phyloP scores from a whole-genome alignment of 2,329 filamentous ascomycete species.

The Acephala macrosclerotiorum region DNA sequence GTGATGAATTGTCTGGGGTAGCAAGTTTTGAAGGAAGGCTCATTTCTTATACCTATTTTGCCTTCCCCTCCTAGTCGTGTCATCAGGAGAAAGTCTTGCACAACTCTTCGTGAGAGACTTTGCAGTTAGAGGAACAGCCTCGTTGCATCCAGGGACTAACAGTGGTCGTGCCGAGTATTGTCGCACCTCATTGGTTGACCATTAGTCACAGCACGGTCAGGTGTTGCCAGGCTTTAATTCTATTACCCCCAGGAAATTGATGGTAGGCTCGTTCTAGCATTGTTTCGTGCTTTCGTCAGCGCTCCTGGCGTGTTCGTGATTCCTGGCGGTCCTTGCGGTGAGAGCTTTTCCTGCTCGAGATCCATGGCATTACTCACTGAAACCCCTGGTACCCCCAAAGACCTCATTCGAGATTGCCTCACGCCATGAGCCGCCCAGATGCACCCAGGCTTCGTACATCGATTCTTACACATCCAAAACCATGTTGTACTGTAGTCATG shows the following conservation, averaged over 20 bases:
- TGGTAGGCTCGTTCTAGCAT: constrained; percentile 21
- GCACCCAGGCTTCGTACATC: background rate
- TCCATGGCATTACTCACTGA: constrained; percentile 21
- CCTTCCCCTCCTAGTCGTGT: constrained; percentile 18
- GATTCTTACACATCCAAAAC: background rate
- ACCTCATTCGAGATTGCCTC: constrained; percentile 27
- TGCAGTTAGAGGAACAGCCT: constrained; percentile 20
- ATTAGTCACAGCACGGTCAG: constrained; percentile 6
- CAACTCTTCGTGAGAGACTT: constrained; percentile 21
- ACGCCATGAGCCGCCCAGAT: background rate
- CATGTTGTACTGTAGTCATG: background rate
- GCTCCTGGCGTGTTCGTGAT: constrained; percentile 22
- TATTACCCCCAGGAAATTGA: constrained; percentile 35
- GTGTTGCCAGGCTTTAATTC: constrained; percentile 5
- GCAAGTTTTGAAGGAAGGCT: constrained; percentile 18
- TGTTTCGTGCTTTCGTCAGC: constrained; percentile 26
- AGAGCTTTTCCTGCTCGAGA: constrained; percentile 16
- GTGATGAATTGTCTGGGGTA: constrained; percentile 9
- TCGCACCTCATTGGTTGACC: background rate
- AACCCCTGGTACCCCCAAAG: constrained; percentile 24
- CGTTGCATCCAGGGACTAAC: constrained; percentile 5
- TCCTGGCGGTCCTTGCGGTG: constrained; percentile 14
- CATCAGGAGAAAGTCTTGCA: constrained; percentile 22
- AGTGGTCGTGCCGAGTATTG: constrained; percentile 2
- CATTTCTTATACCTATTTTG: constrained; percentile 36